Evolutionary conservation across 2,329 filamentous ascomycete species (phyloP).

Genomic region (Neonectria coccinea): DNA sequence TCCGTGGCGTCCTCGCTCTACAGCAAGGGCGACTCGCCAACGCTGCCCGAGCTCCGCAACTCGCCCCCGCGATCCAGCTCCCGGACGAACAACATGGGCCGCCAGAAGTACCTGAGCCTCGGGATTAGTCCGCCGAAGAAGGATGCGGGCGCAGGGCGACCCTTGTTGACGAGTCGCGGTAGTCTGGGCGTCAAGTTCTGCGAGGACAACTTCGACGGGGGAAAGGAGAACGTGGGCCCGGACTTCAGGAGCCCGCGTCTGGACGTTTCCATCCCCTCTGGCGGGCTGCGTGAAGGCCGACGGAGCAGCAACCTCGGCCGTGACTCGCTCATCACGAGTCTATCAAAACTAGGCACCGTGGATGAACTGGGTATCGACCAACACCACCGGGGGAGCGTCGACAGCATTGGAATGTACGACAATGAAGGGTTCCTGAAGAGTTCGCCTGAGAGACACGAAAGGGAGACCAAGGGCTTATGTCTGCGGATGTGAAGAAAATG

Average conservation of each 20-base stretch:
- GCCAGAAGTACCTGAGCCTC: slow-evolving; percentile 61
- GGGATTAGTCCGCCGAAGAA: slow-evolving; percentile 46
- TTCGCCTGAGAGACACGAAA: slow-evolving; percentile 55
- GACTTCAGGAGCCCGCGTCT: slow-evolving; percentile 30
- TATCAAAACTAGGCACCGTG: slow-evolving; percentile 43
- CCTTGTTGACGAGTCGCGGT: slow-evolving; percentile 29
- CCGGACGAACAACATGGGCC: slow-evolving; percentile 52
- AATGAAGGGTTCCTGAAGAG: slow-evolving; percentile 59
- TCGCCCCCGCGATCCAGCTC: slow-evolving; percentile 49
- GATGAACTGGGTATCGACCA: slow-evolving; percentile 44
- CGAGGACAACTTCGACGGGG: slow-evolving; percentile 38
- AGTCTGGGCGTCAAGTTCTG: slow-evolving; percentile 35
- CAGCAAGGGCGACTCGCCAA: slow-evolving; percentile 52
- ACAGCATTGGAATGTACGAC: slow-evolving; percentile 59
- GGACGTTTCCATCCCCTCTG: slow-evolving; percentile 21
- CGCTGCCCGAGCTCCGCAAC: slow-evolving; percentile 53
- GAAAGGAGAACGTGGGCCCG: slow-evolving; percentile 47
- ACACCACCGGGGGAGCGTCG: slow-evolving; percentile 48
- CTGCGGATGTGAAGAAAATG: slow-evolving; percentile 45
- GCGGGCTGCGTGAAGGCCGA: slow-evolving; percentile 33
- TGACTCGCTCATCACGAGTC: slow-evolving; percentile 33
- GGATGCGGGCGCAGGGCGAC: slow-evolving; percentile 3
- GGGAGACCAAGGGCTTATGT: slow-evolving; percentile 42
- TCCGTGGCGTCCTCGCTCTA: slow-evolving; percentile 50
- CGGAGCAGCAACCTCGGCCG: slow-evolving; percentile 37